These are phyloP conservation scores for Hypoxylon sp. DNA, from an alignment of 2,329 filamentous ascomycete genomes.

Conservation along the genomic window DNA sequence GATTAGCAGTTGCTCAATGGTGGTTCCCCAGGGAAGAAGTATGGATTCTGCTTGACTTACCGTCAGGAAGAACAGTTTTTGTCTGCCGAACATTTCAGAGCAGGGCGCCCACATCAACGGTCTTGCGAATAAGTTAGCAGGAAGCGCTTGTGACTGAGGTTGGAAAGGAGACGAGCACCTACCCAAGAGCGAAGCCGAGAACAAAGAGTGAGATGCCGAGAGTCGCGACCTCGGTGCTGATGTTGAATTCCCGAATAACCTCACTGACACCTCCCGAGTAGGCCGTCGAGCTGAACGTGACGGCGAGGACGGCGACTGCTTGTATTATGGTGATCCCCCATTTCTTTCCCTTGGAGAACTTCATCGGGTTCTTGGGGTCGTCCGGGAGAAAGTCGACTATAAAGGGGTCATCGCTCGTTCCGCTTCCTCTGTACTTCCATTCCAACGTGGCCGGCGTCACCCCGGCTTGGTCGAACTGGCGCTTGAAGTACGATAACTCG, in stretches of 20 bases:
- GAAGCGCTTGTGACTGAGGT: constrained; percentile 67
- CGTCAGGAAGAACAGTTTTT: constrained; percentile 63
- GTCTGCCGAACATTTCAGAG: constrained; percentile 66
- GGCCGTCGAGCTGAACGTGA: constrained; percentile 74
- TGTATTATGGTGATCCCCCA: constrained; percentile 71
- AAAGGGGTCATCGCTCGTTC: constrained; percentile 72
- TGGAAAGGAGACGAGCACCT: constrained; percentile 44
- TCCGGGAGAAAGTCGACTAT: constrained; percentile 72
- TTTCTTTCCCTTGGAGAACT: constrained; percentile 64
- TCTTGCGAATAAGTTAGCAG: constrained; percentile 20
- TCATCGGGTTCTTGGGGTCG: constrained; percentile 73
- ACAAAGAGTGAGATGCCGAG: constrained; percentile 65
- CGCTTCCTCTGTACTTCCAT: constrained; percentile 64
- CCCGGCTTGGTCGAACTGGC: constrained; percentile 65
- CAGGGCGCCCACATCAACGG: constrained; percentile 72
- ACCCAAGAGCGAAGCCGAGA: constrained; percentile 58
- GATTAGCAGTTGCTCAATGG: constrained; percentile 1
- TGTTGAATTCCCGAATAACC: constrained; percentile 63
- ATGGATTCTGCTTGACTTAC: constrained; percentile 26
- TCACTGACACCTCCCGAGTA: constrained; percentile 66
- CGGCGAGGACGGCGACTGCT: constrained; percentile 71
- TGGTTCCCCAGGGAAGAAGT: background rate
- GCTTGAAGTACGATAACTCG: constrained; percentile 55
- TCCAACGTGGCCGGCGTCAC: constrained; percentile 65
- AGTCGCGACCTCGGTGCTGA: constrained; percentile 56